These are phyloP conservation scores for Coccomyxa sp. DNA, from an alignment of 139 green algal genomes.

Conservation along the genomic window DNA sequence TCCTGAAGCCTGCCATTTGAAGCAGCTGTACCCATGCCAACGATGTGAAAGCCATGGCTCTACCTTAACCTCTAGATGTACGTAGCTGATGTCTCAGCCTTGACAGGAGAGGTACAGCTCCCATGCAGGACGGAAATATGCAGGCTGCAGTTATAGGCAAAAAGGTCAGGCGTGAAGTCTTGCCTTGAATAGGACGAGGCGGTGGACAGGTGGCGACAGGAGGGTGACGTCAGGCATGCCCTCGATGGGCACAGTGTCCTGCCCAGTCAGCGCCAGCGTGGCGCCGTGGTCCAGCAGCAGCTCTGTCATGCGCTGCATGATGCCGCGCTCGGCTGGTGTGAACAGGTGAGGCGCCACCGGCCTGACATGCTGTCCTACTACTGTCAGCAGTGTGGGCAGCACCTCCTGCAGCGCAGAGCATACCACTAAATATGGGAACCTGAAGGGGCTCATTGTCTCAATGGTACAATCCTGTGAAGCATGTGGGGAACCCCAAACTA, in stretches of 20 bases:
- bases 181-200: constrained; percentile 26
- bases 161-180: constrained; percentile 2
- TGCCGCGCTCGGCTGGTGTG: constrained; percentile 33
- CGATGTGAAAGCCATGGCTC: too few species aligned
- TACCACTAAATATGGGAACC: too few species aligned
- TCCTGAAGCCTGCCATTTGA: too few species aligned
- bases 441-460: too few species aligned
- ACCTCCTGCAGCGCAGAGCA: constrained; percentile 29
- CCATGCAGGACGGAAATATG: too few species aligned
- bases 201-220: constrained; percentile 36
- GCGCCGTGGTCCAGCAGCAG: constrained; percentile 62
- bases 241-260: not conserved
- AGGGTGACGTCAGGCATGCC: not conserved
- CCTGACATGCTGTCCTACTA: constrained; percentile 43
- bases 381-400: constrained; percentile 49
- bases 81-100: too few species aligned
- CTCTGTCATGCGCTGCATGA: constrained; percentile 37
- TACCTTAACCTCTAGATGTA: too few species aligned
- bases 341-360: constrained; percentile 60
- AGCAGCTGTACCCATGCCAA: too few species aligned
- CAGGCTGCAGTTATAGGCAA: too few species aligned
- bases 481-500: too few species aligned
- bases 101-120: too few species aligned
- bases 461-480: too few species aligned
- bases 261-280: constrained; percentile 40